A percentile compares a stretch with the other conserved stretches of the same genome.
These are phyloP conservation scores for Microcyclosporella mali DNA, from an alignment of 2,329 filamentous ascomycete species.

Conservation along the genomic window DNA sequence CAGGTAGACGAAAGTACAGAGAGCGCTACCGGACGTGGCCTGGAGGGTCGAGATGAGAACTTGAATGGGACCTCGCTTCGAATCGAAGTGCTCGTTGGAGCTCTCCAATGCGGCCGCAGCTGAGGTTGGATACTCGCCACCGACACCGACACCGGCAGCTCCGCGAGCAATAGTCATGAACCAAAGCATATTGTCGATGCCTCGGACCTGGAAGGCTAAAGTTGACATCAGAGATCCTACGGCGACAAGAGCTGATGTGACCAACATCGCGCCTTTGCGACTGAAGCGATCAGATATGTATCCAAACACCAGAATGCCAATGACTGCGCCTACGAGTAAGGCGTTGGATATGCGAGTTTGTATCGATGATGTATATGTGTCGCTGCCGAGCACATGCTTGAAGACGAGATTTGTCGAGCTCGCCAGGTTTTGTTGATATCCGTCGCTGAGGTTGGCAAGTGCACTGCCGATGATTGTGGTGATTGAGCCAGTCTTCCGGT, in stretches of 20 bases:
- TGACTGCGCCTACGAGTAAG: slow-evolving; percentile 29
- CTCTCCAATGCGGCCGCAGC: slow-evolving; percentile 44
- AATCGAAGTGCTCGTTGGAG: slow-evolving; percentile 41
- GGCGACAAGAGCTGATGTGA: slow-evolving; percentile 30
- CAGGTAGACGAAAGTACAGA: slow-evolving; percentile 28
- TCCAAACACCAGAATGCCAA: slow-evolving; percentile 32
- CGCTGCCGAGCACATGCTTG: slow-evolving; percentile 25
- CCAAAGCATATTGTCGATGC: slow-evolving; percentile 45
- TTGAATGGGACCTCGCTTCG: slow-evolving; percentile 24
- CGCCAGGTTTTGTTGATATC: slow-evolving; percentile 31
- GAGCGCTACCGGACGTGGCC: slow-evolving; percentile 19
- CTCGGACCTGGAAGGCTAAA: slow-evolving; percentile 33
- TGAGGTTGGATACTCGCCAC: slow-evolving; percentile 46
- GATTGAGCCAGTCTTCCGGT: slow-evolving; percentile 24
- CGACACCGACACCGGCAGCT: slow-evolving; percentile 41
- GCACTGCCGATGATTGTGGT: slow-evolving; percentile 22
- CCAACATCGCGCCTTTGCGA: slow-evolving; percentile 30
- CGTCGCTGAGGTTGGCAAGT: slow-evolving; percentile 31
- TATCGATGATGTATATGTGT: slow-evolving; percentile 26
- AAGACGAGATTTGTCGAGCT: slow-evolving; percentile 33
- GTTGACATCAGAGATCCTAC: slow-evolving; percentile 33
- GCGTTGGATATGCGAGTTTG: slow-evolving; percentile 32
- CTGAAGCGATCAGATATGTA: slow-evolving; percentile 30
- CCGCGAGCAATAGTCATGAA: slow-evolving; percentile 48
- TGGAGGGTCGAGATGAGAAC: slow-evolving; percentile 24